Base-by-base conservation (phyloP, 176 grass and related monocot genomes). In the Musa acuminata region DNA sequence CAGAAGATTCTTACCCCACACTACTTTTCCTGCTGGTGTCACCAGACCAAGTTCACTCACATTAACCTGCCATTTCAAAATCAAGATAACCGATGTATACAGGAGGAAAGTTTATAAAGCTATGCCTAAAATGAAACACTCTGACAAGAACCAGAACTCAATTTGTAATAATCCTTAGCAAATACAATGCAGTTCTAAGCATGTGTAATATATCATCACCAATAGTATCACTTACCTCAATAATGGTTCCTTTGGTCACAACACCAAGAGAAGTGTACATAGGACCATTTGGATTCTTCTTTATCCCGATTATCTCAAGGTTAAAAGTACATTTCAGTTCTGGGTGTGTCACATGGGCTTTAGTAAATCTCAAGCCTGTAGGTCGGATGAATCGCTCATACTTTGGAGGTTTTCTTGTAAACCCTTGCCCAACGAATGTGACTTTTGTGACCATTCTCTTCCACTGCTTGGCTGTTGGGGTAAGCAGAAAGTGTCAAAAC, bases 181-280 rank as follows among this genome's bases (percentile, higher is more conserved):
- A 13, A 48, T 7, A 8, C 13, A 8, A 68, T 5, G 3, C 11
- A 13, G 14, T 24, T 49, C 66, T 5, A 35, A 48, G 25, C 7
- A 27, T 1, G 4, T 1, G 9, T 12, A 48, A 48, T 10, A 68
- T 48, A 35, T 35, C 29, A 35, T 35, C 29, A 14, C 6, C 1
- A 8, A 9, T 8, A 9, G 7, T 24, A 22, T 76, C 52, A 13
- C 0, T 72, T 84, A 96, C 92, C 87, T 96, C 92, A 64, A 96
- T 86, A 70, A 96, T 96, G 22, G 92, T 92, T 82, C 92, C 92
- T 83, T 52, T 92, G 4, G 92, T 96, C 71, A 92, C 81, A 70
- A 96, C 92, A 54, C 92, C 92, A 59, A 96, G 89, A 87, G 92
- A 92, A 75, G 92, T 87, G 77, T 96, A 96, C 92, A 96, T 96